phyloP scores from a whole-genome alignment of 495 filamentous ascomycete species.

The Penicillium steckii region DNA sequence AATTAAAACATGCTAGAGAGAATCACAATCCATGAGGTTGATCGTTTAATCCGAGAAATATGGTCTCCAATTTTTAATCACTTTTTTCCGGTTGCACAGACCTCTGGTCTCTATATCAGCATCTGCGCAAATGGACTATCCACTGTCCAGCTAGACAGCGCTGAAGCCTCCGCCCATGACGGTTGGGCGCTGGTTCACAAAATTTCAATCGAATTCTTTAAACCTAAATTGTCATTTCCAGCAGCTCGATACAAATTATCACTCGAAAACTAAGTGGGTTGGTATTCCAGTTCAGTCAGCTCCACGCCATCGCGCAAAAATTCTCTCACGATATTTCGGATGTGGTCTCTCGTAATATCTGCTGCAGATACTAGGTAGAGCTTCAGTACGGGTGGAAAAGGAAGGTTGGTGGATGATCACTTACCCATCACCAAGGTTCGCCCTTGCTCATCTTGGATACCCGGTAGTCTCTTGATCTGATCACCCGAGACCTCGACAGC shows the following conservation, averaged over 20 bases:
- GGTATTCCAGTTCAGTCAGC: conserved; percentile 21
- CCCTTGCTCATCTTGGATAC: conserved; percentile 18
- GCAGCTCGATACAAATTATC: neutral
- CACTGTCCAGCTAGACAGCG: too few species aligned
- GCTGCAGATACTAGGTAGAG: conserved; percentile 5
- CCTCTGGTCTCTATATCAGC: too few species aligned
- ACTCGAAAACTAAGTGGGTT: conserved; percentile 4
- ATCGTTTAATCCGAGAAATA: too few species aligned
- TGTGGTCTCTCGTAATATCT: conserved; percentile 9
- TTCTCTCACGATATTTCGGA: conserved; percentile 13
- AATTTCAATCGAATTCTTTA: neutral
- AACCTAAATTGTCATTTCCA: too few species aligned
- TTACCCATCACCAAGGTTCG: conserved; percentile 21
- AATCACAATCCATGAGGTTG: too few species aligned
- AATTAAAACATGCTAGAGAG: too few species aligned
- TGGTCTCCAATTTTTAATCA: too few species aligned
- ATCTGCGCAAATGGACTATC: too few species aligned
- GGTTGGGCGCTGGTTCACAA: neutral
- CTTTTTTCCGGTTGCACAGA: too few species aligned
- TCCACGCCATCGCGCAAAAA: conserved; percentile 14
- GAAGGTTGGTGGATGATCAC: neutral
- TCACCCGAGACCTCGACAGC: conserved; percentile 15
- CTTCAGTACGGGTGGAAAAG: conserved; percentile 3
- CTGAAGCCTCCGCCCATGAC: too few species aligned
- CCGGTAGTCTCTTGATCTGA: conserved; percentile 18